Conservation (phyloP, 805 yeast species). For the Cyberlindnera lachancei region DNA sequence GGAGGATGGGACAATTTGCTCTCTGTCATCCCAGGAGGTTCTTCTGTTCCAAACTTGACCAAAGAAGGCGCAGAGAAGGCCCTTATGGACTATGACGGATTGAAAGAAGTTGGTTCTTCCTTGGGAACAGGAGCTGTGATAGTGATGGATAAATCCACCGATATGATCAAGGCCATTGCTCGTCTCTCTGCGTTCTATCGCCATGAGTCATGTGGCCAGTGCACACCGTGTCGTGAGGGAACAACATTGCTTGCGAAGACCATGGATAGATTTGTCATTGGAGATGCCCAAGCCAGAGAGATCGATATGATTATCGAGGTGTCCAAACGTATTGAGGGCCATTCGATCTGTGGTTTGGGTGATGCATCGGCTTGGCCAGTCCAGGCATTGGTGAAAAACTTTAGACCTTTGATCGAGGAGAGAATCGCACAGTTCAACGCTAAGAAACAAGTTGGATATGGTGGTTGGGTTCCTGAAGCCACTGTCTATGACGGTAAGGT, state of each 20-base stretch:
- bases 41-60: slow-evolving; percentile 78
- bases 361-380: slow-evolving; percentile 95
- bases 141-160: slow-evolving; percentile 83
- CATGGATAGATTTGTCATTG: slow-evolving; percentile 75
- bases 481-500: slow-evolving; percentile 56
- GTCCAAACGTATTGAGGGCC: slow-evolving; percentile 84
- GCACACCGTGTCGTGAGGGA: slow-evolving; percentile 94
- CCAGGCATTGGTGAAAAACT: slow-evolving; percentile 79
- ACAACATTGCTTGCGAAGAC: slow-evolving; percentile 78
- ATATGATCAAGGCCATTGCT: slow-evolving; percentile 79
- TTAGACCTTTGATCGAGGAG: slow-evolving; percentile 75
- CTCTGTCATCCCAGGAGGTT: slow-evolving; percentile 88
- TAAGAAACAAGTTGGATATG: slow-evolving; percentile 39
- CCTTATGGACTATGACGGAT: slow-evolving; percentile 83
- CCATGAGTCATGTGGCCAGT: slow-evolving; percentile 92
- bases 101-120: slow-evolving; percentile 80
- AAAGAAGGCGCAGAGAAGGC: slow-evolving; percentile 58
- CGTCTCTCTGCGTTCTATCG: slow-evolving; percentile 78
- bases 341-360: slow-evolving; percentile 87
- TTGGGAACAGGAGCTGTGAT: slow-evolving; percentile 91
- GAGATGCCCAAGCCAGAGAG: slow-evolving; percentile 76
- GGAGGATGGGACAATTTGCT: slow-evolving; percentile 92
- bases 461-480: slow-evolving; percentile 73
- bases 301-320: slow-evolving; percentile 81
- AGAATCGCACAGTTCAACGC: slow-evolving; percentile 59